Evolutionary conservation across 2,329 filamentous ascomycete genomes (phyloP), one percentile per base, ranked within the genome.

Genomic region (Xylaria sp.): DNA sequence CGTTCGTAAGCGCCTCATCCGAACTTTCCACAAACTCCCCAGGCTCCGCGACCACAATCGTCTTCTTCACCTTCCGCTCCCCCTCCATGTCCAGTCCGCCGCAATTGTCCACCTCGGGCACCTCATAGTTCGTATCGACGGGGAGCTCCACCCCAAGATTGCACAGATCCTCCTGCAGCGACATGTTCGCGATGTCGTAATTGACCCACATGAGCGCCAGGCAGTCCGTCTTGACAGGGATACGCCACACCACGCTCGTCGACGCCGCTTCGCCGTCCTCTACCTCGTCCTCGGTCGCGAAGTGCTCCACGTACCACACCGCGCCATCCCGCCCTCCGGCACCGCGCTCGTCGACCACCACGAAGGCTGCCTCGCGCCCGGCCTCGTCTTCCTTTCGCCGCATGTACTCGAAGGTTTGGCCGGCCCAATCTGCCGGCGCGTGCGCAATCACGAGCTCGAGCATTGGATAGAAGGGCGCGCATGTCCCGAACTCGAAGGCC

Each of bases 131-230:
- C 23, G 64, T 61, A 5, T 26, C 26, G 0, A 63, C 65, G 6
- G 73, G 73, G 13, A 60, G 49, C 0, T 72, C 67, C 1, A 74
- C 72, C 5, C 71, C 74, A 31, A 68, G 71, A 31, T 68, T 69
- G 20, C n/a, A 49, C 1, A 76, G 54, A 51, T 76, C 71, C 46
- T 75, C 73, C 6, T 57, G 42, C 17, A 76, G 67, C 44, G 51
- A 46, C 54, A 65, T 69, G 65, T 76, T 75, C 33, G 56, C 70
- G 40, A 73, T 72, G 26, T 72, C 66, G 67, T 75, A 76, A 66
- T 75, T 75, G 26, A 71, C 66, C 20, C 49, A 71, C 4, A 60
- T 64, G 26, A 70, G 10, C 4, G 74, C 36, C 28, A 76, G 63
- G 11, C 54, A 66, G 6, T 74, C 72, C 3, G 70, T 71, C 60